Conservation (phyloP, 192 early-diverging fungal species). For the Podila horticola region DNA sequence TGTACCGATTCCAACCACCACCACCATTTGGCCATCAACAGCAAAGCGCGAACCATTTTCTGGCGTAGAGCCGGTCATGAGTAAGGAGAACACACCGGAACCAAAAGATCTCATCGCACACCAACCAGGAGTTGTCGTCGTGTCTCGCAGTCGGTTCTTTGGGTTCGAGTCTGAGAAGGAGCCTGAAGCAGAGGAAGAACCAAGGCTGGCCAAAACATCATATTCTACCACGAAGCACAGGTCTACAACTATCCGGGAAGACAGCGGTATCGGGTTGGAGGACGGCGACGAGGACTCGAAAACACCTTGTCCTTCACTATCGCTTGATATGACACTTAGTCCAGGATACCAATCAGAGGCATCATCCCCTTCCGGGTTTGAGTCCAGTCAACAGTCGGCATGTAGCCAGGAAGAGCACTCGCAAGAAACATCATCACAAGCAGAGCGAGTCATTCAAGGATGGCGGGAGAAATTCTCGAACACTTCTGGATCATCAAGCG, state of each 20-base stretch:
- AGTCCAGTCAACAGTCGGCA: background rate
- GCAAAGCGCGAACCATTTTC: background rate
- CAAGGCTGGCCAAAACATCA: background rate
- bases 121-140: slow-evolving; percentile 2
- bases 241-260: slow-evolving; percentile 7
- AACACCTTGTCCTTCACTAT: background rate
- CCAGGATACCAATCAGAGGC: background rate
- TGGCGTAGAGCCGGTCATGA: background rate
- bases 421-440: background rate
- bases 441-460: slow-evolving; percentile 35
- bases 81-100: background rate
- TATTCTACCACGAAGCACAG: background rate
- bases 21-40: background rate
- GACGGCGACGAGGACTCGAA: no score
- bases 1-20: background rate
- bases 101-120: background rate
- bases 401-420: background rate
- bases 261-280: slow-evolving; percentile 30
- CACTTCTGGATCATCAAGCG: background rate
- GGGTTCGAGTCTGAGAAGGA: slow-evolving; percentile 11
- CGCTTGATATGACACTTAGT: background rate
- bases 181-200: background rate
- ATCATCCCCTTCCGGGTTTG: background rate
- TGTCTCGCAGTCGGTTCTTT: slow-evolving; percentile 42
- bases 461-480: slow-evolving; percentile 45